Evolutionary conservation across 2,329 filamentous ascomycete species (phyloP), one percentile per base, ranked within the genome.

Genomic region (Diaporthe vaccinii): DNA sequence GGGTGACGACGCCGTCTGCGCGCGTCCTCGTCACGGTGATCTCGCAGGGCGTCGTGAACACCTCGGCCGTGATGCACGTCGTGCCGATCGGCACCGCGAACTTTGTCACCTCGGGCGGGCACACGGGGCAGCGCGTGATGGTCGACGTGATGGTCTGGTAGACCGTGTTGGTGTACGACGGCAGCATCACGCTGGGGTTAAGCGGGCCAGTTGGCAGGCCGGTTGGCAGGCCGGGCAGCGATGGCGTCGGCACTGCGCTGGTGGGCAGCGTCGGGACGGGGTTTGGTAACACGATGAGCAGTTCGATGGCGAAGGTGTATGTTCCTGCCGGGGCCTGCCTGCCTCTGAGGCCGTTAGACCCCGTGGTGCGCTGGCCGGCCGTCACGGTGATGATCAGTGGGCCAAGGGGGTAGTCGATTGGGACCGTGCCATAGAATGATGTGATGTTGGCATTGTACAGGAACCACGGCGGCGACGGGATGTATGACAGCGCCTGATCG

Each of bases 121-220:
- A 74, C 25, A 69, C 49, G n/a, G 72, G 74, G 57, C 72, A 74
- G 31, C 62, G 44, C 53, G 71, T 74, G 51, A 41, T 69, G 53
- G 46, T 61, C 15, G 61, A 62, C n/a, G 71, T 76, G 7, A 69
- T n/a, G 9, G 62, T 73, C 46, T 67, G 22, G 71, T 74, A 76
- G 72, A 76, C 53, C 7, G 74, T 76, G 36, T 61, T 61, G 44
- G 72, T 76, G 44, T 74, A 74, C 25, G 71, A 70, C 8, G 62
- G 67, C 31, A 65, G 44, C 39, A 46, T 49, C n/a, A n/a, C 57
- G 41, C 44, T 31, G 44, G 70, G 34, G 3, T 7, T 41, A 4
- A 15, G 20, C n/a, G 25, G 14, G 8, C 55, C 57, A 8, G 31
- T n/a, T 31, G 41, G 46, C 31, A n/a, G 6, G 25, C 55, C 57